Conservation (phyloP, 106 monocot species). For the Acanthochlamys bracteata region DNA sequence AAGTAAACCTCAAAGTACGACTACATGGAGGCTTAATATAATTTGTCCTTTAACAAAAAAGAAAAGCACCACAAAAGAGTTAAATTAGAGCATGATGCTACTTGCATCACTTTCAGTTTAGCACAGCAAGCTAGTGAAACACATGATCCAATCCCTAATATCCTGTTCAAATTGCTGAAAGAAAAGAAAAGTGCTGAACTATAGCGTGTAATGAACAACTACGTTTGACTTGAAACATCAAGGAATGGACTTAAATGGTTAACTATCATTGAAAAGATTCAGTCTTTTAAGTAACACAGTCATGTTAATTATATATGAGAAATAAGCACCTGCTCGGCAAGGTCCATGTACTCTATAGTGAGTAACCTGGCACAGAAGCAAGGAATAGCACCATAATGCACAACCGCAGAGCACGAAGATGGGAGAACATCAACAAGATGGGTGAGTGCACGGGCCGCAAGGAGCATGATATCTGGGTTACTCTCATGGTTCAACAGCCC, state of each 20-base stretch:
- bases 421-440: slow-evolving; percentile 90
- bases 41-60: no score
- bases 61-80: not conserved
- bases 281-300: no score
- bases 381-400: slow-evolving; percentile 91
- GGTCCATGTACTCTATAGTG: slow-evolving; percentile 98
- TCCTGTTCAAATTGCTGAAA: not conserved
- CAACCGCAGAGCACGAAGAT: slow-evolving; percentile 80
- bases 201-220: no score
- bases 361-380: slow-evolving; percentile 79
- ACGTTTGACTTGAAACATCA: no score
- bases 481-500: slow-evolving; percentile 83
- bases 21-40: no score
- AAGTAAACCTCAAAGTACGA: no score
- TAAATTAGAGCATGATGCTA: not conserved
- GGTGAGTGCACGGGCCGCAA: slow-evolving; percentile 86
- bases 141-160: no score
- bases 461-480: slow-evolving; percentile 90
- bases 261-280: no score
- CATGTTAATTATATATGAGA: not conserved
- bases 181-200: no score
- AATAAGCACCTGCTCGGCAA: slow-evolving; percentile 78
- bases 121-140: no score
- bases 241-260: no score
- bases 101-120: no score